Base-by-base conservation (phyloP, 2,329 filamentous ascomycete species). In the Sporothrix pseudoabietina region DNA sequence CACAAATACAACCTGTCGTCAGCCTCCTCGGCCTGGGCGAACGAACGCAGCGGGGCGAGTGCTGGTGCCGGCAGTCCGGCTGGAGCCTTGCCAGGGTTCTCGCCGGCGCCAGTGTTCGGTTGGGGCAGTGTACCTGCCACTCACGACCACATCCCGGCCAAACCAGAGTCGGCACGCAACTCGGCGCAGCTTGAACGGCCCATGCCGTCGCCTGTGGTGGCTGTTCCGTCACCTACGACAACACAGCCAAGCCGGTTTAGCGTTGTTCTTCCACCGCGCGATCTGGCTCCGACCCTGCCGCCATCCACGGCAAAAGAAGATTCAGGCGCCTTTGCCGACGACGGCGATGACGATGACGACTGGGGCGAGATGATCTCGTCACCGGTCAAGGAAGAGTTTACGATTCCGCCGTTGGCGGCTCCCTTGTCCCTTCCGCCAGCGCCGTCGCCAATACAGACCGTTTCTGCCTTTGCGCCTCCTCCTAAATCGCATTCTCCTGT, bases 291-390 rank as follows among this genome's bases (percentile, higher is more conserved):
- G 26, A 39, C 30, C 14, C 19, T 69, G 30, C 66, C 66, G 30
- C 47, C 66, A 32, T 35, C 47, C 1, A 68, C 65, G 2, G 52
- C 22, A 9, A 52, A 41, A 9, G 26, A 68, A 12, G 61, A 57
- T 39, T 8, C 16, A 6, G 61, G 66, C 10, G 49, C 32, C 26
- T n/a, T 57, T 19, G 32, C 30, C 26, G 55, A 79, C 0, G 81
- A 84, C 0, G 81, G 84, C 0, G 85, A 87, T 5, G 86, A 88
- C 1, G 87, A 88, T 61, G 87, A 52, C 61, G 87, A 89, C 47
- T 89, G 87, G 87, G 87, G 87, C 1, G 87, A 89, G 74, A 89
- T 89, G 87, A 82, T 89, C 1, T 82, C 81, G 8, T 85, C 84
- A 3, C 83, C 82, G 2, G 65, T 35, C 6, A 61, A 32, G n/a